Base-by-base conservation (phyloP, 2,329 filamentous ascomycete species). In the Penicillium oxalicum region DNA sequence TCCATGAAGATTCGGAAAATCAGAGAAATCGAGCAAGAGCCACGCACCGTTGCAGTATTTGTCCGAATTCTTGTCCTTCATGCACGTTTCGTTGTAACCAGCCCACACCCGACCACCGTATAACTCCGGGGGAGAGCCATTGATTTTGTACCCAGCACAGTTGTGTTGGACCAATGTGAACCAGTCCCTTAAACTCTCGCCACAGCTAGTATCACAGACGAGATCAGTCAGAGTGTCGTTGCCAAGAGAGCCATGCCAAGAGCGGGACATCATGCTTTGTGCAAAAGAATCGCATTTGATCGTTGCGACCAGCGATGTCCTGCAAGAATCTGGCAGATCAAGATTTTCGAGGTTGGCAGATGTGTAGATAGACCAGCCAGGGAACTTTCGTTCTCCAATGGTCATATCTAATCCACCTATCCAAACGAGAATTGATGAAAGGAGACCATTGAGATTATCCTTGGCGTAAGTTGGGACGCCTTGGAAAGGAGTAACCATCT, bases 401-500 rank as follows among this genome's bases (percentile, higher is more conserved):
- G 33, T 34, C 33, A 11, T n/a, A n/a, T n/a, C n/a, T 9, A n/a
- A 34, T 34, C 33, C 33, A 9, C n/a, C n/a, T n/a, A 34, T 9
- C 33, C 33, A 34, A 34, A n/a, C 33, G 9, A 34, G 33, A n/a
- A 34, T 34, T 34, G 33, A 34, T n/a, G 33, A 44, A 9, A 44
- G 35, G 18, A 37, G 37, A 5, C 53, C 53, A 37, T 54, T 55
- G 9, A 43, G 40, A 9, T 39, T 54, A 11, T 52, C 43, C 24
- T 29, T 37, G 25, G 54, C 38, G 12, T 26, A 37, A 6, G 48
- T 55, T 6, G 45, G 13, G 9, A 11, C 26, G 32, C 50, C 52
- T 11, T 43, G 35, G 12, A 41, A 25, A 25, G 56, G 56, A n/a
- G 45, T 56, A 26, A 61, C 50, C 32, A 53, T 49, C 39, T 59